Conservation (phyloP, 116 monocot genomes). For the Trichopus zeylanicus region DNA sequence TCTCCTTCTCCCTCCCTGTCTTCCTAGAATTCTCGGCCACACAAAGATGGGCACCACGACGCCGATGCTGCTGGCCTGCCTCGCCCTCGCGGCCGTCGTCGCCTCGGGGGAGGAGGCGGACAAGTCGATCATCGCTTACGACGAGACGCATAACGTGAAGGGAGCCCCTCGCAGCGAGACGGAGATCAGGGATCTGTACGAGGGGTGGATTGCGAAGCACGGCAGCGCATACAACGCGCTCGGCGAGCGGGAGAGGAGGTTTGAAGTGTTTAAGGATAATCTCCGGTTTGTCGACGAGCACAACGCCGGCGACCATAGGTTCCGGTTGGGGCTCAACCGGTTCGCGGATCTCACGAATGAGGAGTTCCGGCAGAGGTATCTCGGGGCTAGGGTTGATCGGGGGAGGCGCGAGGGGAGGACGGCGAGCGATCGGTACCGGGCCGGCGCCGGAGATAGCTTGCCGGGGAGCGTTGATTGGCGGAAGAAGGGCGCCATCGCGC, state of each 20-base stretch:
- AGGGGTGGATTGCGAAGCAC: slow-evolving; percentile 26
- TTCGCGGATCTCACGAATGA: slow-evolving; percentile 66
- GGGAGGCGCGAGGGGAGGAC: background rate
- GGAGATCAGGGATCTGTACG: slow-evolving; percentile 22
- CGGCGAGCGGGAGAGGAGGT: slow-evolving; percentile 22
- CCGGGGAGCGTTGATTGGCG: slow-evolving; percentile 15
- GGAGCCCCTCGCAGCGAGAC: too few species aligned
- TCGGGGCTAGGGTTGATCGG: slow-evolving; percentile 12
- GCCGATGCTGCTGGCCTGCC: too few species aligned
- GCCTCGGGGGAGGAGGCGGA: too few species aligned
- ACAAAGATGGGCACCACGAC: too few species aligned
- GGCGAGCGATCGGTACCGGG: background rate
- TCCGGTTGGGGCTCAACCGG: slow-evolving; percentile 36
- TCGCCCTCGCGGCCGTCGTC: too few species aligned
- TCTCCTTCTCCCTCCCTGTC: too few species aligned
- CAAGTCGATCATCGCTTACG: too few species aligned
- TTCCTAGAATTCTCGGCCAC: too few species aligned
- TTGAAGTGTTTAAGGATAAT: slow-evolving; percentile 58
- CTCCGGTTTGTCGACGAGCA: slow-evolving; percentile 54
- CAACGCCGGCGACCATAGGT: slow-evolving; percentile 32
- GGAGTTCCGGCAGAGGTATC: slow-evolving; percentile 31
- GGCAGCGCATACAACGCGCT: slow-evolving; percentile 20
- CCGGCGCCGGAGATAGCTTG: slow-evolving; percentile 1
- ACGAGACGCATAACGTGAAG: too few species aligned
- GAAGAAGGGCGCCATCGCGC: slow-evolving; percentile 6